A percentile compares a stretch with the other conserved stretches of the same genome.
Evolutionary conservation across 2,329 filamentous ascomycete genomes (phyloP).

Genomic region (Apiospora arundinis): DNA sequence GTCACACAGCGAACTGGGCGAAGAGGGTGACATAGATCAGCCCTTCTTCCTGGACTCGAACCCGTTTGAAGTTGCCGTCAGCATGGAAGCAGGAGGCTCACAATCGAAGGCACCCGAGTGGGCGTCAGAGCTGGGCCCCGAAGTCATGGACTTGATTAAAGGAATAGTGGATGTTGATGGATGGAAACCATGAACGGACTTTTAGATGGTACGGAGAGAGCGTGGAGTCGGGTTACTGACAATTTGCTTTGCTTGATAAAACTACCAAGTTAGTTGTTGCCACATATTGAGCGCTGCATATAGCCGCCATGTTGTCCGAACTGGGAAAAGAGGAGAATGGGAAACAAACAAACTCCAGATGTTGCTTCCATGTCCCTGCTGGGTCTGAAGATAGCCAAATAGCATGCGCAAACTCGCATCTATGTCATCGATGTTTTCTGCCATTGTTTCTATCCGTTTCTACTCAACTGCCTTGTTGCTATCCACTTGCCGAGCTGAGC

Average conservation of each 20-base stretch:
- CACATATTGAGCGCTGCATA: neutral
- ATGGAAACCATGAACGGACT: neutral
- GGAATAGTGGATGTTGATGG: slow-evolving; percentile 5
- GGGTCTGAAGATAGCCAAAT: neutral
- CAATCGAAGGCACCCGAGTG: slow-evolving; percentile 33
- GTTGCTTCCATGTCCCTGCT: neutral
- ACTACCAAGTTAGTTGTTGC: neutral
- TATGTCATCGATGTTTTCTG: neutral
- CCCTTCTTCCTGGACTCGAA: slow-evolving; percentile 18
- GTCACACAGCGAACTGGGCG: neutral
- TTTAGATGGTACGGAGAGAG: neutral
- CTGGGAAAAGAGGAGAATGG: neutral
- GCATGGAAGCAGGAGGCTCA: neutral
- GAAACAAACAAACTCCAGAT: neutral
- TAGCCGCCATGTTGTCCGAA: neutral
- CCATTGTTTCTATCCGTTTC: neutral
- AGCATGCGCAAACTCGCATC: neutral
- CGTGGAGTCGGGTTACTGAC: neutral
- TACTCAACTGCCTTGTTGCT: neutral
- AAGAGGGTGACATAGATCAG: neutral
- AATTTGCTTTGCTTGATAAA: neutral
- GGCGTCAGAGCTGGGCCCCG: slow-evolving; percentile 37
- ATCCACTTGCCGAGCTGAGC: neutral
- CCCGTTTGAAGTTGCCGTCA: slow-evolving; percentile 7
- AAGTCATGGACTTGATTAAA: slow-evolving; percentile 33